These are phyloP conservation scores for Vitis hybrid DNA, from an alignment of 177 flowering plant genomes.

Conservation along the genomic window DNA sequence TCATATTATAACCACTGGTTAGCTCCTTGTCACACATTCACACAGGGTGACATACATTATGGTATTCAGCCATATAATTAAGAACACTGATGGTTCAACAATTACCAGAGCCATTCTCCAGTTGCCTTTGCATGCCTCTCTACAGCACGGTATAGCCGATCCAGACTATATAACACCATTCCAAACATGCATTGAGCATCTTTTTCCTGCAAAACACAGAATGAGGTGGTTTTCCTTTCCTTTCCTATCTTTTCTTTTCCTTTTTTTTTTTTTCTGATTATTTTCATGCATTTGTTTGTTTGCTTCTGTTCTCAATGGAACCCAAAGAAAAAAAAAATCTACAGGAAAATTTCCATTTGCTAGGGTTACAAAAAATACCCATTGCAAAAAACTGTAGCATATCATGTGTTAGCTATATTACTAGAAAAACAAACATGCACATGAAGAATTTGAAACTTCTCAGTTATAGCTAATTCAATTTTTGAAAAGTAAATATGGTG, in stretches of 20 bases:
- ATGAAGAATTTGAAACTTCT: too few relatives aligned
- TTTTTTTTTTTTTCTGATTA: too few relatives aligned
- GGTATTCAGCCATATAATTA: not conserved
- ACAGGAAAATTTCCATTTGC: not conserved
- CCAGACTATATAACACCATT: constrained; percentile 65
- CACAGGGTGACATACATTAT: not conserved
- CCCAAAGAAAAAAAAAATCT: not conserved
- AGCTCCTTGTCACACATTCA: constrained; percentile 2
- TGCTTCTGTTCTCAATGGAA: too few relatives aligned
- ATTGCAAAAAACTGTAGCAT: not conserved
- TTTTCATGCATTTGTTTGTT: too few relatives aligned
- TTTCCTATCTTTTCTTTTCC: too few relatives aligned
- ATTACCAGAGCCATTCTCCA: constrained; percentile 88
- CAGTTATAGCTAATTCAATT: too few relatives aligned
- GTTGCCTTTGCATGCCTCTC: constrained; percentile 81
- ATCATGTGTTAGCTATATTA: too few relatives aligned
- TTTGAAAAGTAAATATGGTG: too few relatives aligned
- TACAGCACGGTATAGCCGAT: constrained; percentile 64
- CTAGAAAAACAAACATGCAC: too few relatives aligned
- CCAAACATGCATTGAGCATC: constrained; percentile 81
- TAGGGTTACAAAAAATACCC: not conserved
- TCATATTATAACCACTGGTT: constrained; percentile 1
- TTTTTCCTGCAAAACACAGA: constrained; percentile 50
- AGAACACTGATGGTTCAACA: constrained; percentile 6
- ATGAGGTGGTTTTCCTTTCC: not conserved